A percentile compares a stretch with the other conserved stretches of the same genome.
Evolutionary conservation across 225 moss, liverwort and hornwort genomes (phyloP).

Genomic region (Pseudoscleropodium purum): DNA sequence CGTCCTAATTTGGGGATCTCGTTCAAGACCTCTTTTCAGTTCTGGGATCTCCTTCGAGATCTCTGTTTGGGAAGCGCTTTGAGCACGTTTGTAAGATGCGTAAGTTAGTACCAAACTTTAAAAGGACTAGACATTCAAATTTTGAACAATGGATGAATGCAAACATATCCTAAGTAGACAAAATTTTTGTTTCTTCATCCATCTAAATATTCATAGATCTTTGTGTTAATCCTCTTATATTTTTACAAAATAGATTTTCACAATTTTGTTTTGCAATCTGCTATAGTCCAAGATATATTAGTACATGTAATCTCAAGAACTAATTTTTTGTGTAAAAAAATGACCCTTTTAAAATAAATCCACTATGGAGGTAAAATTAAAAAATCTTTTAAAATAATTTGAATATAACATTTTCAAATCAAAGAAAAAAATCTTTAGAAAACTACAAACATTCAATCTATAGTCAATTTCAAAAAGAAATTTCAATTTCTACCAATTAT

Average conservation of each 20-base stretch:
- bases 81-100: background rate
- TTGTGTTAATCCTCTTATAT: background rate
- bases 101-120: background rate
- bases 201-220: background rate
- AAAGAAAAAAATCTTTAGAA: background rate
- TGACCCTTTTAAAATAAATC: background rate
- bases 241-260: background rate
- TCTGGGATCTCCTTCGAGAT: background rate
- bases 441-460: too few species aligned
- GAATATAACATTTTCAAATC: background rate
- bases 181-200: background rate
- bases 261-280: background rate
- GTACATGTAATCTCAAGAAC: rapidly evolving
- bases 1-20: background rate
- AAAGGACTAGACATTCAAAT: background rate
- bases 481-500: background rate
- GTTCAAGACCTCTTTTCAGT: background rate
- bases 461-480: background rate
- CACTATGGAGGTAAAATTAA: rapidly evolving
- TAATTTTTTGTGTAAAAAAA: background rate
- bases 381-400: background rate
- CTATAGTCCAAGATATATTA: too few species aligned
- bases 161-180: rapidly evolving
- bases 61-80: background rate
- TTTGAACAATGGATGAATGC: background rate